phyloP scores from a whole-genome alignment of 176 grass and related monocot species.

The Urochloa ruziziensis region DNA sequence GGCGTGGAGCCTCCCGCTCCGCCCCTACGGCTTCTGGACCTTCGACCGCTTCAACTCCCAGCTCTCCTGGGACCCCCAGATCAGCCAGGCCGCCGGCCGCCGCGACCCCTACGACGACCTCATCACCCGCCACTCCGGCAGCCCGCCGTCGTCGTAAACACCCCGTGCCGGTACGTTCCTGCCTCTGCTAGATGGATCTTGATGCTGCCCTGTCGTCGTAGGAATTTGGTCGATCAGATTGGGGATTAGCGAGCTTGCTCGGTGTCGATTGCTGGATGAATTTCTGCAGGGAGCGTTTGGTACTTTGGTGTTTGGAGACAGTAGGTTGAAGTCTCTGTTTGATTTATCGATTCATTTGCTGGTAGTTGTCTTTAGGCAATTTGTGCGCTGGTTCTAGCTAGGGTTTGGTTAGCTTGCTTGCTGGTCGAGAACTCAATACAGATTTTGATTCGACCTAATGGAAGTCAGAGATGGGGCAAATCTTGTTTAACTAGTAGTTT shows the following conservation, averaged over 20 bases:
- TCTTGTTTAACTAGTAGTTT: neutral
- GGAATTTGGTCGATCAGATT: neutral
- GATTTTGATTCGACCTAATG: neutral
- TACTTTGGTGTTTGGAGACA: neutral
- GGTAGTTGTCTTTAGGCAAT: neutral
- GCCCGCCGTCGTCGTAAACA: neutral
- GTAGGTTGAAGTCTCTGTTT: neutral
- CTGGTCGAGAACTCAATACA: neutral
- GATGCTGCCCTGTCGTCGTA: neutral
- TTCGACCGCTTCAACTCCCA: conserved; percentile 95
- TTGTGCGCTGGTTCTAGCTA: neutral
- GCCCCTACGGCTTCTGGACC: conserved; percentile 96
- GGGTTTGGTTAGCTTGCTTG: neutral
- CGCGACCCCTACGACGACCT: conserved; percentile 97
- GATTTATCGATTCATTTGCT: neutral
- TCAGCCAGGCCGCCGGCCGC: conserved; percentile 78
- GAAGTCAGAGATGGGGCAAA: neutral
- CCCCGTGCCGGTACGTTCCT: conserved; percentile 3
- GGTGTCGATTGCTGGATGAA: neutral
- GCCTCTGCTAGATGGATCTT: conserved; percentile 18
- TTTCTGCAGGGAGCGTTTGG: neutral
- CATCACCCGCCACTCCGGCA: conserved; percentile 40
- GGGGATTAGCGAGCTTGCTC: neutral
- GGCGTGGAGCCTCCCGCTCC: conserved; percentile 78
- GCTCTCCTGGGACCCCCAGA: conserved; percentile 73